Percentiles rank a stretch among this genome's conserved stretches.
These are phyloP conservation scores for Neltuma alba DNA, from an alignment of 306 rosid genomes.

Conservation along the genomic window DNA sequence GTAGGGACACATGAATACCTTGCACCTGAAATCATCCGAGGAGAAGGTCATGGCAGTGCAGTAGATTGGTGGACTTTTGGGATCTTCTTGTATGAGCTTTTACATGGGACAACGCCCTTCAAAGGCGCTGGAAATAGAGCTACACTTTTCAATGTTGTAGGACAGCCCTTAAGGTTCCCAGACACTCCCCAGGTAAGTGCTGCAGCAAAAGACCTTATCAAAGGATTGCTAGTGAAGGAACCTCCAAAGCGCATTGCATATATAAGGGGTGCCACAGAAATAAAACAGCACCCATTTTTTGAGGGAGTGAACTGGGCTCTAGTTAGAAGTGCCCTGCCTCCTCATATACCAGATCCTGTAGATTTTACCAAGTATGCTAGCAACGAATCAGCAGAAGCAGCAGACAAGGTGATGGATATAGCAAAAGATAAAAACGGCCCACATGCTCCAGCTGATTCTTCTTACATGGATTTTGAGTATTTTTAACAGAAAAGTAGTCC, in stretches of 20 bases:
- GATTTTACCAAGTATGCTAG: slow-evolving; percentile 70
- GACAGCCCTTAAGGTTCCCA: slow-evolving; percentile 84
- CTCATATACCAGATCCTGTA: slow-evolving; percentile 72
- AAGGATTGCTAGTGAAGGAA: slow-evolving; percentile 79
- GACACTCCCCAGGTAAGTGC: slow-evolving; percentile 64
- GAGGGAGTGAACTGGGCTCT: slow-evolving; percentile 96
- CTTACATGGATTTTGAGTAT: slow-evolving; percentile 59
- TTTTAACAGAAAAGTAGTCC: slow-evolving; percentile 41
- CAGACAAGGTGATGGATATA: slow-evolving; percentile 35
- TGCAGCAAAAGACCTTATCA: slow-evolving; percentile 71
- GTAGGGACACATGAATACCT: slow-evolving; percentile 93
- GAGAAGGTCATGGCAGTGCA: slow-evolving; percentile 96
- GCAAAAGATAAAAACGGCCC: slow-evolving; percentile 27
- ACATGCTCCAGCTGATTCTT: slow-evolving; percentile 15
- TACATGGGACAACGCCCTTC: slow-evolving; percentile 87
- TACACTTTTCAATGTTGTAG: slow-evolving; percentile 83
- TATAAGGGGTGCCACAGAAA: slow-evolving; percentile 85
- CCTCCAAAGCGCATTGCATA: slow-evolving; percentile 85
- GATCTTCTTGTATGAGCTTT: slow-evolving; percentile 83
- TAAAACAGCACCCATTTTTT: slow-evolving; percentile 88
- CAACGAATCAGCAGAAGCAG: slow-evolving; percentile 40
- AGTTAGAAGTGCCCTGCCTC: slow-evolving; percentile 83
- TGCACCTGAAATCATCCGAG: slow-evolving; percentile 90
- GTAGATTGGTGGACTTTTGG: slow-evolving; percentile 98
- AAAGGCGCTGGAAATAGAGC: slow-evolving; percentile 84